Evolutionary conservation across 345 rosid genomes (phyloP), one percentile per base, ranked within the genome.

Genomic region (Laguncularia racemosa): DNA sequence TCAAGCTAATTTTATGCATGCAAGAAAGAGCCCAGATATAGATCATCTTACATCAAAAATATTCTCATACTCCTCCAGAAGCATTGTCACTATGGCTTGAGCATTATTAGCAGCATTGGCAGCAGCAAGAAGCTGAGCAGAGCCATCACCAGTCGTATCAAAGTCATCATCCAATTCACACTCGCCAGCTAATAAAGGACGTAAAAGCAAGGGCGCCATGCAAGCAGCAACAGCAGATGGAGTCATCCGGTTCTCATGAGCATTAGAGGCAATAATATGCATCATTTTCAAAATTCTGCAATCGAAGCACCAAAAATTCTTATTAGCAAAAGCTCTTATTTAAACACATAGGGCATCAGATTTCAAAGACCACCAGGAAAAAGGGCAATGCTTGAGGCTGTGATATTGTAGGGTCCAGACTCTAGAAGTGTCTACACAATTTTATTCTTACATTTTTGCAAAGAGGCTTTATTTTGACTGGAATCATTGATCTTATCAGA

Each of bases 51-150:
- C 99, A 73, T 87, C 90, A 63, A 93, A 93, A 53, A 93, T 72
- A 66, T 77, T 89, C 50, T 76, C 86, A 61, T 87, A 87, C 72
- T 93, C 97, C 81, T 93, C 99, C 64, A 93, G 55, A 61, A 93
- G 92, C 20, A 83, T 80, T 44, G 92, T 76, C 60, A 89, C 74
- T 66, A 89, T 85, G 66, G 87, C 88, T 71, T 93, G 97, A 47
- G 97, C 99, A 62, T 84, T 89, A 73, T 87, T 87, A 50, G 97
- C 99, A 60, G 99, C 97, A 78, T 79, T 93, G 52, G 99, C 97
- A 68, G 99, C 99, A 84, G 99, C 99, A 71, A 93, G 91, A 81
- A 95, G 95, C 84, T 89, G 99, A 20, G 99, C 92, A 60, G 99
- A 85, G 67, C 77, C 88, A 74, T 89, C 97, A 57, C 88, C 96